A percentile compares a stretch with the other conserved stretches of the same genome.
Evolutionary conservation across 345 rosid genomes (phyloP).

Genomic region (Alliaria petiolata): DNA sequence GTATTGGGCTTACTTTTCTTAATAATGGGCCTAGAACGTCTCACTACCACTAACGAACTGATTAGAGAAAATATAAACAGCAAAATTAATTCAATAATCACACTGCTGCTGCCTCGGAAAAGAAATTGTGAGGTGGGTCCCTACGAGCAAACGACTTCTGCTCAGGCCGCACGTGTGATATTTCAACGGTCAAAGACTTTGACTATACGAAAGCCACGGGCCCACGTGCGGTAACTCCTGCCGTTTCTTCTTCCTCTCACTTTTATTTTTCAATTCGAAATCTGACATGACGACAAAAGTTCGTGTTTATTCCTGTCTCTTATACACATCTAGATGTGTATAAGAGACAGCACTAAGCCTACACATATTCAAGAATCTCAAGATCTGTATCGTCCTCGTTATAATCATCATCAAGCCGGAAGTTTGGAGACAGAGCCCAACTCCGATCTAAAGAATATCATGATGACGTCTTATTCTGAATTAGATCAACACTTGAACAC

Average conservation of each 20-base stretch:
- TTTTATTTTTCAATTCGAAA: no score
- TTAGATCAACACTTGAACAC: conserved; percentile 14
- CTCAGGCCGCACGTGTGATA: conserved; percentile 2
- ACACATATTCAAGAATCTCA: conserved; percentile 5
- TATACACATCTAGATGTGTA: no score
- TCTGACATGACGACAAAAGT: no score
- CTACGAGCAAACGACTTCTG: background rate
- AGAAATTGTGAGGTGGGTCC: background rate
- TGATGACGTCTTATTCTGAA: conserved; percentile 12
- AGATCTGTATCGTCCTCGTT: background rate
- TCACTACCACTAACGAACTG: background rate
- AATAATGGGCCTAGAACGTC: background rate
- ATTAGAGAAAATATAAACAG: background rate
- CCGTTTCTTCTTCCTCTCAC: no score
- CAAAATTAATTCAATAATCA: background rate
- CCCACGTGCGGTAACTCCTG: conserved; percentile 20
- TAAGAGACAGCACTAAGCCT: background rate
- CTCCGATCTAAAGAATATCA: conserved; percentile 1
- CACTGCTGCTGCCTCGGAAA: conserved; percentile 8
- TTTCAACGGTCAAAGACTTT: conserved; percentile 31
- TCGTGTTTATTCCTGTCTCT: no score
- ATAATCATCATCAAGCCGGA: background rate
- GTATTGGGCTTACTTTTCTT: background rate
- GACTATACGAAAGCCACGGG: background rate
- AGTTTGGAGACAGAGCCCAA: background rate